Conservation (phyloP, 176 grass and related monocot genomes). For the Eragrostis nindensis region DNA sequence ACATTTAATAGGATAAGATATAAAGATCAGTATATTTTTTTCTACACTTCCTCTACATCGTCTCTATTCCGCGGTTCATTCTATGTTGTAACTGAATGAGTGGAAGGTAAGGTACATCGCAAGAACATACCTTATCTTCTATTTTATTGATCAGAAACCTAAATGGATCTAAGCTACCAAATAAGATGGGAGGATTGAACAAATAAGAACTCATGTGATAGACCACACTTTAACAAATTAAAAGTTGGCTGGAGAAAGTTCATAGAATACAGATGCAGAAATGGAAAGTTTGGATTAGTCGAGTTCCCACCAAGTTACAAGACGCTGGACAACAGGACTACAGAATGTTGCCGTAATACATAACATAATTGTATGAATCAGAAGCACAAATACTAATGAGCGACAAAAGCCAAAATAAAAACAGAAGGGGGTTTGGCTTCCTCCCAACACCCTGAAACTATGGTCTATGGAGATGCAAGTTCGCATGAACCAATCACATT, state of each 20-base stretch:
- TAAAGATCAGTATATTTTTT: background rate
- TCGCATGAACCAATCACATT: background rate
- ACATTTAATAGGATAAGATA: background rate
- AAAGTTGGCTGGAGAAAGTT: background rate
- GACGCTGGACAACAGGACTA: background rate
- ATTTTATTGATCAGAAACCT: constrained; percentile 1
- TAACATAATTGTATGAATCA: background rate
- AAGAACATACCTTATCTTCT: constrained; percentile 4
- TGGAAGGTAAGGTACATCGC: background rate
- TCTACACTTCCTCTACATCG: too few species aligned
- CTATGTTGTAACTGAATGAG: background rate
- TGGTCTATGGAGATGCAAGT: background rate
- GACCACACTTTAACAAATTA: background rate
- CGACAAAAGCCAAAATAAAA: background rate
- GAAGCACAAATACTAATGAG: background rate
- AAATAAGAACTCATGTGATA: background rate
- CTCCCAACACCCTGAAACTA: background rate
- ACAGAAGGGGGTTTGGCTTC: background rate
- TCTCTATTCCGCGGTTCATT: background rate
- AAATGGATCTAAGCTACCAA: background rate
- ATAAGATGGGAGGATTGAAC: background rate
- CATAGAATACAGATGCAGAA: background rate
- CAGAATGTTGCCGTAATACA: background rate
- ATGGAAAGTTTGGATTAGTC: background rate
- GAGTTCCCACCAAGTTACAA: background rate